A percentile compares a stretch with the other conserved stretches of the same genome.
Conservation (phyloP, 2,329 filamentous ascomycete genomes). For the Aspergillus arachidicola region DNA sequence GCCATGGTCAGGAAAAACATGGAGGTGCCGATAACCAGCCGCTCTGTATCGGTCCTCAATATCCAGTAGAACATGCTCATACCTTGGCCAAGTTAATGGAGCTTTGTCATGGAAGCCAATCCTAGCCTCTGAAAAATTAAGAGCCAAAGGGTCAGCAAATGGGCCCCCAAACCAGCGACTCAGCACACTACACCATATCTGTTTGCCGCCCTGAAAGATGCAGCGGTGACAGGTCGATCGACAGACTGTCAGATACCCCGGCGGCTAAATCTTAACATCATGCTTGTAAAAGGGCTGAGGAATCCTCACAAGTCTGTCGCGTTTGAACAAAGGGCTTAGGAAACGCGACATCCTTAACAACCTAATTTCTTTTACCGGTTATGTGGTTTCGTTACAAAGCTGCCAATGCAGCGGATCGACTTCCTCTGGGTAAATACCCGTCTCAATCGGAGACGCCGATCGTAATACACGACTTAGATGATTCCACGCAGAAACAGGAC, state of each 20-base stretch:
- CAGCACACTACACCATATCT: not conserved
- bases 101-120: not conserved
- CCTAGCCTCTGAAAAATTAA: not conserved
- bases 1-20: too few relatives aligned
- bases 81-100: not conserved
- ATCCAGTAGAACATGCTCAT: too few relatives aligned
- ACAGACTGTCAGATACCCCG: not conserved
- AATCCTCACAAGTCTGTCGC: not conserved
- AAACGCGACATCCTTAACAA: not conserved
- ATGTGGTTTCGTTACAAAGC: not conserved
- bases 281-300: not conserved
- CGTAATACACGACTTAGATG: not conserved
- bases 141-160: not conserved
- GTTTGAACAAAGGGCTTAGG: not conserved
- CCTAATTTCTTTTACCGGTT: not conserved
- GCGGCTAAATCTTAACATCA: not conserved
- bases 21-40: too few relatives aligned
- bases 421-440: not conserved
- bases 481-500: not conserved
- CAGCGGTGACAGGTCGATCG: not conserved
- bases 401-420: not conserved
- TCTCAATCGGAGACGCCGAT: not conserved
- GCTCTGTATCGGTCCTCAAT: not conserved
- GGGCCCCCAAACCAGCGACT: too few relatives aligned
- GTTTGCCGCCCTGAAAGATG: not conserved